Conservation (phyloP, 306 rosid genomes). For the Spatholobus suberectus region DNA sequence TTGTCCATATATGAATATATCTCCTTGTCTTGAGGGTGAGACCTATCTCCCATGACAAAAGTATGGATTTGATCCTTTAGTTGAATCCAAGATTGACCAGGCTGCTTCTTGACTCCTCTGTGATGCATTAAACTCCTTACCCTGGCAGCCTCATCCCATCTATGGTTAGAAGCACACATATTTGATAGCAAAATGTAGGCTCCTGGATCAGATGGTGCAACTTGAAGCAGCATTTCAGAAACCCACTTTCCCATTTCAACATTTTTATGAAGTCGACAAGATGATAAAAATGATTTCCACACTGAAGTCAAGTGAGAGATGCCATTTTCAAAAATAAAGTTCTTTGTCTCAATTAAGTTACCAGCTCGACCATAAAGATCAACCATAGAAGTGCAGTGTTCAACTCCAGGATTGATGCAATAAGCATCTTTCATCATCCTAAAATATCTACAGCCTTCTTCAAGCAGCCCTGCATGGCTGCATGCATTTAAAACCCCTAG, state of each 20-base stretch:
- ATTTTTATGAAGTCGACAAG: slow-evolving; percentile 75
- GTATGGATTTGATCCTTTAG: slow-evolving; percentile 69
- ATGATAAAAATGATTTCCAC: slow-evolving; percentile 78
- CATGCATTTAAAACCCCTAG: slow-evolving; percentile 85
- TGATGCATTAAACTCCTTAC: slow-evolving; percentile 71
- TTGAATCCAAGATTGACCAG: slow-evolving; percentile 90
- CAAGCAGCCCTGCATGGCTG: slow-evolving; percentile 80
- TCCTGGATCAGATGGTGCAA: slow-evolving; percentile 72
- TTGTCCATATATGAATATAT: slow-evolving; percentile 64
- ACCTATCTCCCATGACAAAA: slow-evolving; percentile 67
- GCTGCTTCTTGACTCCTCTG: slow-evolving; percentile 75
- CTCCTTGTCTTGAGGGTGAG: slow-evolving; percentile 54
- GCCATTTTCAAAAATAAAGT: slow-evolving; percentile 60
- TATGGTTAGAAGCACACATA: slow-evolving; percentile 59
- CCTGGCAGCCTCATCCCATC: slow-evolving; percentile 81
- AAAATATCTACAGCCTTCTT: slow-evolving; percentile 75
- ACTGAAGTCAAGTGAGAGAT: slow-evolving; percentile 71
- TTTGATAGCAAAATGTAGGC: slow-evolving; percentile 73
- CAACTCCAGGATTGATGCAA: slow-evolving; percentile 65
- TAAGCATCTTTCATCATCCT: slow-evolving; percentile 76
- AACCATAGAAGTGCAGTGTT: slow-evolving; percentile 86
- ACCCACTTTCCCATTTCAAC: slow-evolving; percentile 78
- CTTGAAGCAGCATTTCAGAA: slow-evolving; percentile 62
- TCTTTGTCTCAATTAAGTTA: slow-evolving; percentile 61
- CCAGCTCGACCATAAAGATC: slow-evolving; percentile 96